A percentile compares a stretch with the other conserved stretches of the same genome.
phyloP scores from a whole-genome alignment of 1,139 yeast species.

The Casaregolazyma suthepensis region DNA sequence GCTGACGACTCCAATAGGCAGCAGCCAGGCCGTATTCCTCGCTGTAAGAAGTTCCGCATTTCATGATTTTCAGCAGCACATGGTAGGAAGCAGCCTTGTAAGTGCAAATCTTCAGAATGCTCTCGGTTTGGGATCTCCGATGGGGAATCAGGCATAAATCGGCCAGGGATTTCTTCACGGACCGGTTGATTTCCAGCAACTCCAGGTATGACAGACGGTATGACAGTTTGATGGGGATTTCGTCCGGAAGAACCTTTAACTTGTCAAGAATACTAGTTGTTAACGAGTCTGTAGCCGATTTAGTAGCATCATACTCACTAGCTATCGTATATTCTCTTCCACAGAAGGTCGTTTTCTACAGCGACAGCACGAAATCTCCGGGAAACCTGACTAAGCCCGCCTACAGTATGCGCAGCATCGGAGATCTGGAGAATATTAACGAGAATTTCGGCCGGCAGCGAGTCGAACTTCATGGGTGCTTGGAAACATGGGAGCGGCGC shows the following conservation, averaged over 20 bases:
- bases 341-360: constrained; percentile 16
- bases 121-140: background rate
- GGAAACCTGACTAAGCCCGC: constrained; percentile 18
- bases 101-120: background rate
- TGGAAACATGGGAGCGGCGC: background rate
- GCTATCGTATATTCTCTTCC: constrained; percentile 12
- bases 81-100: constrained; percentile 3
- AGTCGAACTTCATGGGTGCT: background rate
- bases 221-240: background rate
- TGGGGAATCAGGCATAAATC: constrained; percentile 2
- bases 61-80: background rate
- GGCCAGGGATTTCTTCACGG: background rate
- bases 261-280: background rate
- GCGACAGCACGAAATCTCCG: constrained; percentile 16
- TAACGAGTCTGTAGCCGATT: background rate
- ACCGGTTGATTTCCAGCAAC: constrained; percentile 2
- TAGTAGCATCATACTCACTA: constrained; percentile 1
- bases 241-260: background rate
- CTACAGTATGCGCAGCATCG: constrained; percentile 16
- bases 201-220: background rate
- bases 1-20: constrained; percentile 4
- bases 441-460: constrained; percentile 21
- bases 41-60: background rate
- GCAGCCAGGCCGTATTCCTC: constrained; percentile 9
- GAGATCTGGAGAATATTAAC: constrained; percentile 16